phyloP scores from a whole-genome alignment of 352 stramenopile genomes.

The Blastocystis sp. region DNA sequence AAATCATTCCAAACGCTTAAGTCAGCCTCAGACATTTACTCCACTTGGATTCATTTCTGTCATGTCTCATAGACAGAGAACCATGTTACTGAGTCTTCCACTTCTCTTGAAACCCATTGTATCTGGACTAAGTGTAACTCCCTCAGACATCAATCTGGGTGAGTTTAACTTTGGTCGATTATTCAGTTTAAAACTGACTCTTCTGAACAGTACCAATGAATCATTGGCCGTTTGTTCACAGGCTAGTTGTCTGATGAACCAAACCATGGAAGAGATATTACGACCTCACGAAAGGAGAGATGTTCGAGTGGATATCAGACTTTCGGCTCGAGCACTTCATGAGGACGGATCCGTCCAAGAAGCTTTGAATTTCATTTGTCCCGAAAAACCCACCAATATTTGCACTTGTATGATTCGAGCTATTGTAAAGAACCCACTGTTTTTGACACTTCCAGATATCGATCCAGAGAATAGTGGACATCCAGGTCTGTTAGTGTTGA shows the following conservation, averaged over 20 bases:
- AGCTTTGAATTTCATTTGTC: background rate
- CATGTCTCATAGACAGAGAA: background rate
- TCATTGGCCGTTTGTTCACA: background rate
- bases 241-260: background rate
- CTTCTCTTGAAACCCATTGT: slow-evolving; percentile 17
- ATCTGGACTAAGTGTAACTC: background rate
- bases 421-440: slow-evolving; percentile 20
- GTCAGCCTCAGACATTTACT: background rate
- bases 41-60: slow-evolving; percentile 14
- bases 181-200: slow-evolving; percentile 1
- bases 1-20: background rate
- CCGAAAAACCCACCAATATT: background rate
- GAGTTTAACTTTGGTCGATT: slow-evolving; percentile 5
- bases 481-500: background rate
- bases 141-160: background rate
- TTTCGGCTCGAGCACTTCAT: slow-evolving; percentile 12
- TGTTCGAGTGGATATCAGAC: background rate
- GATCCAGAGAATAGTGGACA: background rate
- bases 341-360: slow-evolving; percentile 20
- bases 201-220: background rate
- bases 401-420: slow-evolving; percentile 18
- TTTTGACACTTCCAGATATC: slow-evolving; percentile 43
- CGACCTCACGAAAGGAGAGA: background rate
- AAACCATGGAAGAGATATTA: background rate
- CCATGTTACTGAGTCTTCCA: background rate